Evolutionary conservation across 306 rosid genomes (phyloP).

Genomic region (Acacia acuminata): DNA sequence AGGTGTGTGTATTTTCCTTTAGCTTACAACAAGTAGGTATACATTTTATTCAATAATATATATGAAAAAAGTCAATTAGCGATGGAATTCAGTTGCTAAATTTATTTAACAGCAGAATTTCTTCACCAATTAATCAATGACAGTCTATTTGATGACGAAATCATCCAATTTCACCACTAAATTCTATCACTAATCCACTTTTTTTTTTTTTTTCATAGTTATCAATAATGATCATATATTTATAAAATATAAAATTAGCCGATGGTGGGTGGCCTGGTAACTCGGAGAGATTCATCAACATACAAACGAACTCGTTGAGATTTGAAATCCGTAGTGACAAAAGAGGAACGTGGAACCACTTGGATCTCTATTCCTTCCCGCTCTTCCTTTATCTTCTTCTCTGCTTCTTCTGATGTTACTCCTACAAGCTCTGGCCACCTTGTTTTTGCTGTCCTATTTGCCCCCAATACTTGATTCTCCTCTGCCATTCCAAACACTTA

Average conservation of each 20-base stretch:
- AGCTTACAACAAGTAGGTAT: background rate
- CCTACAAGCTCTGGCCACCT: slow-evolving; percentile 52
- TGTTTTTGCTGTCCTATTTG: slow-evolving; percentile 28
- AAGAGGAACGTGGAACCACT: slow-evolving; percentile 31
- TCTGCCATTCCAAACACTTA: slow-evolving; percentile 32
- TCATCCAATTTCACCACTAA: no score
- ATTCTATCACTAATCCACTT: no score
- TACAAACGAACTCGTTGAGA: slow-evolving; percentile 40
- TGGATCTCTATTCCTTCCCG: slow-evolving; percentile 30
- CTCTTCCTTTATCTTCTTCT: slow-evolving; percentile 44
- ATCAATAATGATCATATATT: no score
- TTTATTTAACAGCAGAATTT: no score
- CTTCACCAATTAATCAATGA: no score
- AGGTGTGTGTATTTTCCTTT: background rate
- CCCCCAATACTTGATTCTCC: slow-evolving; percentile 27
- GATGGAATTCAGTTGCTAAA: no score
- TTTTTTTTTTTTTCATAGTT: no score
- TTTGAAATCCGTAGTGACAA: slow-evolving; percentile 39
- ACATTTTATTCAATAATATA: no score
- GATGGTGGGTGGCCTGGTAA: slow-evolving; percentile 27
- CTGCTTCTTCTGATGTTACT: slow-evolving; percentile 41
- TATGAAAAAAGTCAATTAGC: no score
- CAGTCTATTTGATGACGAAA: no score
- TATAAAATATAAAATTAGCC: slow-evolving; percentile 22
- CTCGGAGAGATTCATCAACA: slow-evolving; percentile 39